Evolutionary conservation across 345 rosid species (phyloP), one percentile per base, ranked within the genome.

Genomic region (Bruguiera gymnorhiza): DNA sequence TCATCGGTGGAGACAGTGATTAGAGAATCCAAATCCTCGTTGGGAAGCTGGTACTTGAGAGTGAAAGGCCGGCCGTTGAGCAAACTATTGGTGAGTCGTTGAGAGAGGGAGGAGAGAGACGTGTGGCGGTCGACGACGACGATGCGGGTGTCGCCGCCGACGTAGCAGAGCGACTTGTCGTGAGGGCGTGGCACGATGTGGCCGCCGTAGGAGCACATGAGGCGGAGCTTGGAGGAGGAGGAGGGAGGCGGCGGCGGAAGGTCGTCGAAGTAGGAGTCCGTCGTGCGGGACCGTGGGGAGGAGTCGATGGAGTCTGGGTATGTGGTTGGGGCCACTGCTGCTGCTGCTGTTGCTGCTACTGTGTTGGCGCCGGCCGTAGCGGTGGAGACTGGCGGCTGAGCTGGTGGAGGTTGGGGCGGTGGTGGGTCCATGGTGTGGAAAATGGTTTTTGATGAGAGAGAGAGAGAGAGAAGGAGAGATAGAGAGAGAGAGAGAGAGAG

Each of bases 151-250:
- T 92, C 93, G 13, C 98, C 98, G 70, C 97, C 97, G 46, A 88
- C 83, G 79, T 90, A 92, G 72, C 95, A 92, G 36, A 92, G 83
- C 8, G 85, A 83, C 83, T 92, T 92, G 71, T 92, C 95, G 72
- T 92, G 97, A 1, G 98, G 97, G 1, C 98, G 90, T 27, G 98
- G 98, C 18, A 90, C 85, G 76, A 92, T 92, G 56, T 88, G 92
- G 21, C 97, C 98, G 29, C 95, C 98, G 71, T 88, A 90, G 69
- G 97, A 90, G 75, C 98, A 90, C 97, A 92, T 92, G 66, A 92
- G 88, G 4, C 98, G 95, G 72, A 92, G 90, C 78, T 90, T 88
- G 20, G 90, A 67, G 43, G 92, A 73, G 54, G 67, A 60, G 54
- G 67, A 60, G 8, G 71, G 37, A 34, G 9, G 84, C 39, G 74